Evolutionary conservation across 306 rosid genomes (phyloP).

Genomic region (Clitoria ternatea): DNA sequence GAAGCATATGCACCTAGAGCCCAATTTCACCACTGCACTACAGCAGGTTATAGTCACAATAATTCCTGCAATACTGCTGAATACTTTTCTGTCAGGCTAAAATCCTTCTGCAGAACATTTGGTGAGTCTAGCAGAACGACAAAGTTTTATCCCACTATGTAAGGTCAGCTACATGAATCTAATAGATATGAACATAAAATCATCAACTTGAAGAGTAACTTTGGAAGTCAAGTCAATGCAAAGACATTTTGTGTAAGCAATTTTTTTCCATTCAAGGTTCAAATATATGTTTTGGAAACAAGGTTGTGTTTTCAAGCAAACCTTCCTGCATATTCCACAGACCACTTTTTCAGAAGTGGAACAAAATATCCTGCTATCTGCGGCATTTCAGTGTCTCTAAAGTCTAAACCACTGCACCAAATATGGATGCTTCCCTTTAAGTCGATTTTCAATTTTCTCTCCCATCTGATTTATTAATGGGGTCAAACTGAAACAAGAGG

Average conservation of each 20-base stretch:
- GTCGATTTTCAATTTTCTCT: constrained; percentile 39
- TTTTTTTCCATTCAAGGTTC: neutral
- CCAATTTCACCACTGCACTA: constrained; percentile 60
- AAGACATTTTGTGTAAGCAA: neutral
- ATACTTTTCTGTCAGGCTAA: constrained; percentile 44
- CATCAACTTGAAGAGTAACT: constrained; percentile 12
- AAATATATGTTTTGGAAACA: constrained; percentile 19
- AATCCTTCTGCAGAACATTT: constrained; percentile 12
- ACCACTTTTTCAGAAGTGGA: constrained; percentile 64
- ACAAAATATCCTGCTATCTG: constrained; percentile 46
- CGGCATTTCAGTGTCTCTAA: constrained; percentile 41
- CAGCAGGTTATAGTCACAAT: constrained; percentile 67
- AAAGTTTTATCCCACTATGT: no score
- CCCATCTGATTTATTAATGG: constrained; percentile 41
- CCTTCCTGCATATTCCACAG: constrained; percentile 82
- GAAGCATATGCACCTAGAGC: constrained; percentile 26
- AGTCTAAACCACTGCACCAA: constrained; percentile 68
- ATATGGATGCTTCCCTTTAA: constrained; percentile 41
- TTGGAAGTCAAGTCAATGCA: constrained; percentile 1
- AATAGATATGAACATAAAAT: no score
- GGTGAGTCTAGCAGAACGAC: neutral
- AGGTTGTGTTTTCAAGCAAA: constrained; percentile 39
- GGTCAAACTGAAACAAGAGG: constrained; percentile 49
- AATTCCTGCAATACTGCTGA: constrained; percentile 79
- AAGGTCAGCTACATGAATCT: no score